Evolutionary conservation across 2,329 filamentous ascomycete genomes (phyloP), one percentile per base, ranked within the genome.

Genomic region (Arachnomyces sp.): DNA sequence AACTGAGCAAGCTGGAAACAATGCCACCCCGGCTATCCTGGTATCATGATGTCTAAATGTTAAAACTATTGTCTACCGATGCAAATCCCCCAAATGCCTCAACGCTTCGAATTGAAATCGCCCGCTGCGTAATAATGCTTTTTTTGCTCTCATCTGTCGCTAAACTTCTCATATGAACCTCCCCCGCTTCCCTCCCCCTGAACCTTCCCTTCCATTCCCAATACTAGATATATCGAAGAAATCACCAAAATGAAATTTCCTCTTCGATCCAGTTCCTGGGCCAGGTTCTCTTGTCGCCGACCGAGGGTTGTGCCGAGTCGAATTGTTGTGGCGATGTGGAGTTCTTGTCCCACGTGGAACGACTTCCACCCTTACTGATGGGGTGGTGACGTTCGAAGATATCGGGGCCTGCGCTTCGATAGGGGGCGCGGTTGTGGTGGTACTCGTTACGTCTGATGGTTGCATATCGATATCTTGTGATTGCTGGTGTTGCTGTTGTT

Each of bases 191-290:
- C 62, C 62, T n/a, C 67, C 63, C 42, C 66, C 65, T 44, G 60
- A 60, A 30, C 58, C 55, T 48, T 72, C 69, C 42, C 60, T 57
- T 34, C 55, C 56, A 38, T 65, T 66, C 13, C 63, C 61, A 36
- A 71, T 48, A 34, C 61, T 67, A 2, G 68, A 69, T 14, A 73
- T 49, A 46, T 72, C 69, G 44, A 72, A 72, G 48, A 72, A 72
- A 34, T 72, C 69, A 3, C 62, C 62, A 34, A 71, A 63, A 13
- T 62, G 59, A 36, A 66, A 55, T 52, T 69, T 71, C 42, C 69
- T 59, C 55, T 73, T 73, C 6, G 66, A 67, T 4, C 69, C 68
- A 5, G 69, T 44, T 3, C 54, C 59, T 7, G 62, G 51, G 1
- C 61, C 59, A 3, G 66, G 47, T 30, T 67, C 61, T 42, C 65